Base-by-base conservation (phyloP, 805 yeast species). In the Wickerhamiella siamensis region DNA sequence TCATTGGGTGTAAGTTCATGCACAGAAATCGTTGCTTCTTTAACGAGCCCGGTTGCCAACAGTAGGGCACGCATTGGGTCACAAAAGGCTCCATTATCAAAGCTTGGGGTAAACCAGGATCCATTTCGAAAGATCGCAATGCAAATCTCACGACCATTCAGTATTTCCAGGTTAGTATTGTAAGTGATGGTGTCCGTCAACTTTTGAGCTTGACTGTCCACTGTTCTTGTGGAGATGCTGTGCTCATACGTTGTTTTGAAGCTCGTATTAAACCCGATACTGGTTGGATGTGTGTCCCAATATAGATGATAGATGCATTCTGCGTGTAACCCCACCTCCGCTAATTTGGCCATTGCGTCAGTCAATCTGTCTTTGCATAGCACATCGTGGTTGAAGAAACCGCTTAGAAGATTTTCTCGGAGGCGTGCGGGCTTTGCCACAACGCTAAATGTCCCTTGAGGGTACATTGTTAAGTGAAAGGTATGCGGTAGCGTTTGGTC, bases 61-160 rank as follows among this genome's bases (percentile, higher is more conserved):
- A 86, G 59, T 56, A 67, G 70, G 45, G 73, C 74, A 50, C 95
- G 66, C 52, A 74, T 74, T 0, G 79, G 83, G 9, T 95, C 95
- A 59, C 84, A 77, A 21, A 83, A 63, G 54, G 94, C 81, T 0
- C 96, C 96, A 5, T 49, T 62, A 1, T 75, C 62, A 26, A 84
- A 61, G 16, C 67, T 62, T 0, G 97, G 96, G 0, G 95, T 87
- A 2, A 75, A 60, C 84, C 93, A 87, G n/a, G 55, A 51, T 32
- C 66, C 70, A 1, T 54, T 54, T 37, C 74, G 57, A 51, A 56
- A 61, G 33, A 83, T 59, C 0, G 94, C 95, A 12, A 84, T 66
- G 51, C 79, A 84, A 8, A 88, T 75, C 14, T 84, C 77, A 1
- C 88, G 74, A 0, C 93, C 87, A 57, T 86, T 95, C 61, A 77